These are phyloP conservation scores for Fomitopsis palustris DNA, from an alignment of 1,284 basidiomycete genomes.

Conservation along the genomic window DNA sequence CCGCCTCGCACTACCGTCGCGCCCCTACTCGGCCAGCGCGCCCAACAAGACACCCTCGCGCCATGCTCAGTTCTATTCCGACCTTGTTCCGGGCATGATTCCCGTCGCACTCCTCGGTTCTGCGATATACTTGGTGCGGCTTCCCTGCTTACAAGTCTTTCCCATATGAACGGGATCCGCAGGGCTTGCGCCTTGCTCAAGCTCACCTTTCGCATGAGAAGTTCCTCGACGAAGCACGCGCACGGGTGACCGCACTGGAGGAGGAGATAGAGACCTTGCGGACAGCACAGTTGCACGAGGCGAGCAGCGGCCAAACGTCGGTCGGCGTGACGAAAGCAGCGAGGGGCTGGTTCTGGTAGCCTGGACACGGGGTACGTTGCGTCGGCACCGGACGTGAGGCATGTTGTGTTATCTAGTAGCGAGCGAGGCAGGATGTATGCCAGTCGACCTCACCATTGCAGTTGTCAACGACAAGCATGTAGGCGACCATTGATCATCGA, in stretches of 20 bases:
- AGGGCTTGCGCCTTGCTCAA: slow-evolving; percentile 66
- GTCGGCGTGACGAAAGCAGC: not conserved
- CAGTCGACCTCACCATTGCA: not conserved
- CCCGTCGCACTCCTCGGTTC: slow-evolving; percentile 74
- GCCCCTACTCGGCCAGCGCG: slow-evolving; percentile 7
- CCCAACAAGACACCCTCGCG: slow-evolving; percentile 32
- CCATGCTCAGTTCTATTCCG: slow-evolving; percentile 64
- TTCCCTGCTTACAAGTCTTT: slow-evolving; percentile 9
- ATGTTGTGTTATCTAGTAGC: not conserved
- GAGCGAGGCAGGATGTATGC: not conserved
- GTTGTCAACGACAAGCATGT: not conserved
- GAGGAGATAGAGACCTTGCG: slow-evolving; percentile 48
- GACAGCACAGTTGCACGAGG: slow-evolving; percentile 8
- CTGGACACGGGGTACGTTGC: not conserved
- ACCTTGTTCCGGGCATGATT: slow-evolving; percentile 70
- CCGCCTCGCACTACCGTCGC: not conserved
- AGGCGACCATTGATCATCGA: not conserved
- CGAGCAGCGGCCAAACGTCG: not conserved
- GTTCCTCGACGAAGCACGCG: slow-evolving; percentile 56
- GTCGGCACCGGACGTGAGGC: not conserved
- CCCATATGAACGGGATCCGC: slow-evolving; percentile 4
- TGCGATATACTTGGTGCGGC: slow-evolving; percentile 67
- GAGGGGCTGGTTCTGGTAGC: slow-evolving; percentile 3
- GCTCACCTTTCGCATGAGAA: slow-evolving; percentile 65
- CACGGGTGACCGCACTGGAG: slow-evolving; percentile 53